Conservation (phyloP, 345 rosid genomes). For the Eucalyptus microcorys region DNA sequence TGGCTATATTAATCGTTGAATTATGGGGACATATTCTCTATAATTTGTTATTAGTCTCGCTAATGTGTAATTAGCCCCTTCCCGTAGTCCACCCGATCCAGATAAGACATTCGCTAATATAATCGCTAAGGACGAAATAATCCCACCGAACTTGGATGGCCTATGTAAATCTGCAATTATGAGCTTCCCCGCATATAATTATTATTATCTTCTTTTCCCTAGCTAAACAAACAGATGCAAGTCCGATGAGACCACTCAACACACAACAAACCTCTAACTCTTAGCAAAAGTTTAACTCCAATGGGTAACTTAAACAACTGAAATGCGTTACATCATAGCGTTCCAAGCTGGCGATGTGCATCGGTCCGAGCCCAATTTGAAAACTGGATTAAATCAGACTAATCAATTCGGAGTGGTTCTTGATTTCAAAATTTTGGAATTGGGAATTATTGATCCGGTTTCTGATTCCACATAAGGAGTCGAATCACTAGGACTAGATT, state of each 20-base stretch:
- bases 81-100: neutral
- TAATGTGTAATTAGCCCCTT: neutral
- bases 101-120: neutral
- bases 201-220: neutral
- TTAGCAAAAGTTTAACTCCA: neutral
- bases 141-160: neutral
- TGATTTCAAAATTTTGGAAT: neutral
- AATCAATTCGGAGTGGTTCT: neutral
- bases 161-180: neutral
- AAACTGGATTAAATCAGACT: neutral
- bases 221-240: neutral
- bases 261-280: neutral
- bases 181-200: neutral
- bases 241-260: neutral
- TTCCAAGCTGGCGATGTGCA: neutral
- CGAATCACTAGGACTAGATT: fast-evolving
- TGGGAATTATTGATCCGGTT: neutral
- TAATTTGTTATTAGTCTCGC: neutral
- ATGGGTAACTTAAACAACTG: neutral
- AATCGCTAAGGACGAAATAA: neutral
- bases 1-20: neutral
- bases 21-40: neutral
- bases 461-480: fast-evolving
- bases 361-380: neutral
- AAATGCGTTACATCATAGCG: neutral